Percentiles rank a stretch among this genome's conserved stretches.
phyloP scores from a whole-genome alignment of 306 rosid genomes.

The Glycine soja region DNA sequence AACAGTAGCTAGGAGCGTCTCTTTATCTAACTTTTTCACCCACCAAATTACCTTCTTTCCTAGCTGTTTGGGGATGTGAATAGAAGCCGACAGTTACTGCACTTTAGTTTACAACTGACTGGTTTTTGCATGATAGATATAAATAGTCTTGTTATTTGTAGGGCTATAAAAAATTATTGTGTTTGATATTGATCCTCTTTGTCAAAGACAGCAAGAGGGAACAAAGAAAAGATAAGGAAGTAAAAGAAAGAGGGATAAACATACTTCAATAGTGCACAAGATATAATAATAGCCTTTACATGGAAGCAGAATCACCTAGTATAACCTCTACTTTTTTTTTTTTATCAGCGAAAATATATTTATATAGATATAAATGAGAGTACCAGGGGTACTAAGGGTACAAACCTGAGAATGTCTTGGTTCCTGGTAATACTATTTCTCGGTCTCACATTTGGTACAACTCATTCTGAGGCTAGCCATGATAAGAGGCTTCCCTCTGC shows the following conservation, averaged over 20 bases:
- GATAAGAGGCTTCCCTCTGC: conserved; percentile 62
- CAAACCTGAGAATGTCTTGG: conserved; percentile 58
- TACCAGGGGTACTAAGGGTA: conserved; percentile 23
- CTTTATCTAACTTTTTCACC: conserved; percentile 20
- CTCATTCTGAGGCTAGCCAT: conserved; percentile 58
- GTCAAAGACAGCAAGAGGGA: conserved; percentile 18
- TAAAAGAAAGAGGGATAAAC: neutral
- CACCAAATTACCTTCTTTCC: conserved; percentile 37
- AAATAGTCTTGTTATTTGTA: conserved; percentile 48
- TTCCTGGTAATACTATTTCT: conserved; percentile 53
- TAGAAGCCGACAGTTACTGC: conserved; percentile 62
- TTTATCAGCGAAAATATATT: too few relatives aligned
- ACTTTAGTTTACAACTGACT: conserved; percentile 73
- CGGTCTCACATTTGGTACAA: conserved; percentile 46
- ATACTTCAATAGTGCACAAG: conserved; percentile 21
- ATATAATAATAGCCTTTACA: neutral
- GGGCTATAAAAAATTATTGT: conserved; percentile 33
- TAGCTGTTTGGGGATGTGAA: conserved; percentile 57
- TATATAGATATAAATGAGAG: too few relatives aligned
- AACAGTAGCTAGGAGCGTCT: conserved; percentile 31
- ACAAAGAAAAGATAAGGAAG: conserved; percentile 34
- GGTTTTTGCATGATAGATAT: conserved; percentile 57
- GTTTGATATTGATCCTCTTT: neutral
- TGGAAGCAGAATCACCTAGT: conserved; percentile 14
- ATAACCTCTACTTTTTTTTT: conserved; percentile 29